Conservation (phyloP, 345 rosid genomes). For the Eucalyptus grandis region DNA sequence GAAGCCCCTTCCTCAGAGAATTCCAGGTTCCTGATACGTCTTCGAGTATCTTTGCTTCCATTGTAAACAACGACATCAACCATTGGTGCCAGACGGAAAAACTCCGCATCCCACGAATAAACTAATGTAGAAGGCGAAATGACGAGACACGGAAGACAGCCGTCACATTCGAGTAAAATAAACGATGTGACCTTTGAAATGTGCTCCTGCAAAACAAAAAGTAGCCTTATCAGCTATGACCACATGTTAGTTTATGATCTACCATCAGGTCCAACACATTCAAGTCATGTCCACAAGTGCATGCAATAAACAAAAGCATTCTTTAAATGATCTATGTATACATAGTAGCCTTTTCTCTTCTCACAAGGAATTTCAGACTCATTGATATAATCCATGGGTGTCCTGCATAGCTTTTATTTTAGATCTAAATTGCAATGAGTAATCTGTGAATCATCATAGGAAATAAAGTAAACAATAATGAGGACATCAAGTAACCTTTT, state of each 20-base stretch:
- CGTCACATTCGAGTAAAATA: conserved; percentile 6
- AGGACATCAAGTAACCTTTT: neutral
- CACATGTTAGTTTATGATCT: neutral
- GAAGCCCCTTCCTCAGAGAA: conserved; percentile 19
- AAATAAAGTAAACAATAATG: neutral
- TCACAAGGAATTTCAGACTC: neutral
- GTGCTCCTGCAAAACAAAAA: conserved; percentile 28
- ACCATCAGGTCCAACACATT: neutral
- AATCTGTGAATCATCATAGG: neutral
- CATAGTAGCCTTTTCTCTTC: neutral
- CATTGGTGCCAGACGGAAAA: conserved; percentile 20
- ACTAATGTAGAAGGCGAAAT: conserved; percentile 22
- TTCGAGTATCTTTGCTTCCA: conserved; percentile 21
- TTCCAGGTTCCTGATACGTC: conserved; percentile 28
- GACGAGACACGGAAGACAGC: conserved; percentile 28
- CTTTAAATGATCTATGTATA: neutral
- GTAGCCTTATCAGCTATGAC: neutral
- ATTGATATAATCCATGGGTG: neutral
- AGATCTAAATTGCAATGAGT: neutral
- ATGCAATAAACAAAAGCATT: neutral
- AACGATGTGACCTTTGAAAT: conserved; percentile 24
- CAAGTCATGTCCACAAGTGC: neutral
- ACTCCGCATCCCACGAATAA: conserved; percentile 36
- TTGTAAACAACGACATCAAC: conserved; percentile 26
- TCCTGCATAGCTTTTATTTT: neutral